Conservation (phyloP, 768 basidiomycete genomes). For the Sporobolomyces phaffii region DNA sequence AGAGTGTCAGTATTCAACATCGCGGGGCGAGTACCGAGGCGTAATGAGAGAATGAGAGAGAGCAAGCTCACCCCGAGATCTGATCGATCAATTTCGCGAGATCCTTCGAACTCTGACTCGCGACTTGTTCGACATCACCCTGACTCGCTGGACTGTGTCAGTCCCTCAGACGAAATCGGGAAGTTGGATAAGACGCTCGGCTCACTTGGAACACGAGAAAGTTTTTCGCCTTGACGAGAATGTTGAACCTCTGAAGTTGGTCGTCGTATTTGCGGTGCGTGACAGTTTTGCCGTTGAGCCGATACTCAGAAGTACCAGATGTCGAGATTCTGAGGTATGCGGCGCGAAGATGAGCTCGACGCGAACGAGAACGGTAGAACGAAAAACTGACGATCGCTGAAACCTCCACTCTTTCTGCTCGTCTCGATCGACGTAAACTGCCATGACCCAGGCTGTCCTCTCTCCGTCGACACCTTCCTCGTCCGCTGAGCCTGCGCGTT, state of each 20-base stretch:
- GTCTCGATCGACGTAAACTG: constrained; percentile 71
- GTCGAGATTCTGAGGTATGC: constrained; percentile 64
- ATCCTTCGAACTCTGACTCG: constrained; percentile 85
- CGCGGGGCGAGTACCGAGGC: no score
- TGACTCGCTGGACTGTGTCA: neutral
- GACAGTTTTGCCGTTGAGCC: constrained; percentile 70
- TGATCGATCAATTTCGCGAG: constrained; percentile 87
- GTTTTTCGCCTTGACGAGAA: constrained; percentile 98
- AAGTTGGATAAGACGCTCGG: neutral
- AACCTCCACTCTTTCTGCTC: constrained; percentile 76
- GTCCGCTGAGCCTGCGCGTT: constrained; percentile 54
- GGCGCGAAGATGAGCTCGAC: neutral
- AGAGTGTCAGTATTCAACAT: neutral
- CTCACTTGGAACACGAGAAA: constrained; percentile 85
- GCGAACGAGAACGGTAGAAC: neutral
- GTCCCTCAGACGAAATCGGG: neutral
- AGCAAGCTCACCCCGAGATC: constrained; percentile 62
- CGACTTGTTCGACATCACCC: constrained; percentile 96
- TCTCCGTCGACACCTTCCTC: constrained; percentile 61
- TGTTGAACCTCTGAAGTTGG: constrained; percentile 79
- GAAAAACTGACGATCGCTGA: constrained; percentile 71
- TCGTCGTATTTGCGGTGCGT: constrained; percentile 84
- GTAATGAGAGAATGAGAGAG: neutral
- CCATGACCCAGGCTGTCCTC: constrained; percentile 91
- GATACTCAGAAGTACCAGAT: constrained; percentile 82